phyloP scores from a whole-genome alignment of 768 basidiomycete species.

The Baorangia bicolor region DNA sequence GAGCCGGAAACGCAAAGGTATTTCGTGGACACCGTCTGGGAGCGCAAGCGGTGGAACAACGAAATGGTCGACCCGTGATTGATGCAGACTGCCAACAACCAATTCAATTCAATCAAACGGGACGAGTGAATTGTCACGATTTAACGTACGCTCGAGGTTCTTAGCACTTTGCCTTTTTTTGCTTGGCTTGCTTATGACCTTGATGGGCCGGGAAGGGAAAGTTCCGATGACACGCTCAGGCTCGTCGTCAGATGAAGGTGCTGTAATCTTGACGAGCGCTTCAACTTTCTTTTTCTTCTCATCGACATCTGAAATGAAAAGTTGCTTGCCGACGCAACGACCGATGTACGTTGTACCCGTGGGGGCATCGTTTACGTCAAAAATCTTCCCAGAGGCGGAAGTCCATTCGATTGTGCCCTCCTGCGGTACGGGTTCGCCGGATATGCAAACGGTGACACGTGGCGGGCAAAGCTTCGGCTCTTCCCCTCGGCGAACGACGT shows the following conservation, averaged over 20 bases:
- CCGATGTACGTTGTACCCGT: constrained; percentile 88
- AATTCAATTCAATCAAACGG: constrained; percentile 14
- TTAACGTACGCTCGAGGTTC: constrained; percentile 80
- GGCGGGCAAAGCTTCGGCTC: constrained; percentile 75
- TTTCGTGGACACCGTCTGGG: constrained; percentile 94
- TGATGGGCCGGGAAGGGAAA: constrained; percentile 94
- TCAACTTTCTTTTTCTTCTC: constrained; percentile 96
- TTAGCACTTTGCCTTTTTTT: constrained; percentile 95
- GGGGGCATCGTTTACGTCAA: constrained; percentile 78
- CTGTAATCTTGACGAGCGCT: constrained; percentile 86
- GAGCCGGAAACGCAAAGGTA: constrained; percentile 96
- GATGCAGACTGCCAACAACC: constrained; percentile 71
- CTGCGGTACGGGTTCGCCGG: constrained; percentile 83
- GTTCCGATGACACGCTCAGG: constrained; percentile 82
- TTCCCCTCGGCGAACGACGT: constrained; percentile 70
- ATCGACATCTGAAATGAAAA: constrained; percentile 93
- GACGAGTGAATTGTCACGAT: constrained; percentile 7
- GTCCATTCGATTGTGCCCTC: constrained; percentile 91
- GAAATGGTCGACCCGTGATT: constrained; percentile 95
- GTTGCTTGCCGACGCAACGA: constrained; percentile 89
- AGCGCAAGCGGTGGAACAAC: constrained; percentile 91
- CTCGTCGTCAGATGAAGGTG: constrained; percentile 76
- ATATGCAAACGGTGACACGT: constrained; percentile 85
- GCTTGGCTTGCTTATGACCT: constrained; percentile 97
- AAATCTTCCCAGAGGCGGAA: constrained; percentile 75